phyloP scores from a whole-genome alignment of 176 grass and related monocot species.

The Juncus effusus region DNA sequence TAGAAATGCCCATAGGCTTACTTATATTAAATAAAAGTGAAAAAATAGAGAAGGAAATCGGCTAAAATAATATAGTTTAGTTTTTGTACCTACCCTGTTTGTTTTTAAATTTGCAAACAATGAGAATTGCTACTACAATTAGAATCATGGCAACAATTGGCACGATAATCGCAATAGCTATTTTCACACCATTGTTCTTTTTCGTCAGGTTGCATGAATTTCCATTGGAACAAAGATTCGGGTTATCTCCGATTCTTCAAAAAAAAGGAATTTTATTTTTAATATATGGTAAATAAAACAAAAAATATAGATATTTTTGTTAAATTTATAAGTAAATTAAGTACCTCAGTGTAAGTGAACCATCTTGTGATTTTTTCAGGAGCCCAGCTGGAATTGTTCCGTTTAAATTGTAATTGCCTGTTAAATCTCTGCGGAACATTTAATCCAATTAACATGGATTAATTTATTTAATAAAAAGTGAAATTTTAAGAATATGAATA shows the following conservation, averaged over 20 bases:
- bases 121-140: slow-evolving; percentile 1
- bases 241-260: slow-evolving; percentile 44
- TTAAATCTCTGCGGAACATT: slow-evolving; percentile 51
- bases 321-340: slow-evolving; percentile 6
- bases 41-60: not conserved
- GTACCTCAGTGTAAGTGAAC: slow-evolving; percentile 44
- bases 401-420: slow-evolving; percentile 30
- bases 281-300: too few species aligned
- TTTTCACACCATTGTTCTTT: slow-evolving; percentile 28
- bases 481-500: not conserved
- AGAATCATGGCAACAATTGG: slow-evolving; percentile 27
- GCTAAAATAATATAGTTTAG: not conserved
- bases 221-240: slow-evolving; percentile 32
- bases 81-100: slow-evolving; percentile 20
- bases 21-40: not conserved
- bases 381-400: slow-evolving; percentile 42
- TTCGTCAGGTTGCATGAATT: slow-evolving; percentile 27
- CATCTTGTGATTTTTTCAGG: slow-evolving; percentile 37
- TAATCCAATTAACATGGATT: not conserved
- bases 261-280: not conserved
- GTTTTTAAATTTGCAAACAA: slow-evolving; percentile 25
- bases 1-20: too few species aligned
- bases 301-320: not conserved
- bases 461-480: not conserved
- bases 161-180: slow-evolving; percentile 34